A percentile compares a stretch with the other conserved stretches of the same genome.
Evolutionary conservation across 2,329 filamentous ascomycete species (phyloP).

Genomic region (Cercospora sojina): DNA sequence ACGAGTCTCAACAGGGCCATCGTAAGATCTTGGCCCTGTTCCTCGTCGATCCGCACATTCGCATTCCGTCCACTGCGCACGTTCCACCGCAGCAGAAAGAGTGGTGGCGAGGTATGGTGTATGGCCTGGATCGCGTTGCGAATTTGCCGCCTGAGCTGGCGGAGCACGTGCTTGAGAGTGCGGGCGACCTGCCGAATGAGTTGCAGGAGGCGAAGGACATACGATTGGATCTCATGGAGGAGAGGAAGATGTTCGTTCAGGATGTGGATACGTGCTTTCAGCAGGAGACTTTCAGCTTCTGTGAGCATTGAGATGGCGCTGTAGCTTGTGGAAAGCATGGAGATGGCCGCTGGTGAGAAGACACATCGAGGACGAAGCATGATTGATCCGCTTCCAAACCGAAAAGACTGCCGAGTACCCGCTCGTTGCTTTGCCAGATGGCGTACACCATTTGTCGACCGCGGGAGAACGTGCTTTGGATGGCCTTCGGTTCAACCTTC

Average conservation of each 20-base stretch:
- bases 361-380: too few species aligned
- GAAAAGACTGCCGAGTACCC: too few species aligned
- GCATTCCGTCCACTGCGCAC: constrained; percentile 54
- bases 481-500: too few species aligned
- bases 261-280: constrained; percentile 20
- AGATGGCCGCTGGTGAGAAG: too few species aligned
- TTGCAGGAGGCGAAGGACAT: constrained; percentile 33
- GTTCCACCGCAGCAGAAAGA: constrained; percentile 52
- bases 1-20: constrained; percentile 55
- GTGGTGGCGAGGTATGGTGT: constrained; percentile 42
- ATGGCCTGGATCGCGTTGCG: constrained; percentile 21
- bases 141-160: constrained; percentile 33
- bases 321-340: not conserved
- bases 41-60: constrained; percentile 56
- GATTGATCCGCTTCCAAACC: too few species aligned
- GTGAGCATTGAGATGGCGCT: constrained; percentile 29
- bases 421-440: too few species aligned
- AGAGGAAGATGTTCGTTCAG: constrained; percentile 29
- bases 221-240: constrained; percentile 35
- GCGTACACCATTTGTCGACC: too few species aligned
- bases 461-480: too few species aligned
- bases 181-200: constrained; percentile 33
- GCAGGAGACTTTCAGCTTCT: constrained; percentile 32
- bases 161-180: constrained; percentile 31
- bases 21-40: constrained; percentile 59